phyloP scores from a whole-genome alignment of 2,329 filamentous ascomycete species.

The Phialemonium atrogriseum region DNA sequence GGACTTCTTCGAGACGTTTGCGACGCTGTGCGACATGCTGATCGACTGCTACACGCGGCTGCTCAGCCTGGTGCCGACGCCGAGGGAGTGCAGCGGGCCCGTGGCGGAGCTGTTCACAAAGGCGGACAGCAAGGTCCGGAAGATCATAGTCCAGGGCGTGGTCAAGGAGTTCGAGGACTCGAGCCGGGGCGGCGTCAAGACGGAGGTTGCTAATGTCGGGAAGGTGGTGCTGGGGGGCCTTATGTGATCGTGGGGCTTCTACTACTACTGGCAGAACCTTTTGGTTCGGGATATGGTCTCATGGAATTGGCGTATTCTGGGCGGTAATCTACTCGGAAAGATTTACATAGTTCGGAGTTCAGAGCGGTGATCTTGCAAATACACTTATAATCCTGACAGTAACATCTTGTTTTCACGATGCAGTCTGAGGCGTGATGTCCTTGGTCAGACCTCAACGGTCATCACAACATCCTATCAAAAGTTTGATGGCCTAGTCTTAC shows the following conservation, averaged over 20 bases:
- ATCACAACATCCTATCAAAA: no score
- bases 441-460: no score
- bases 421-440: no score
- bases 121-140: constrained; percentile 75
- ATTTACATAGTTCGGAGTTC: no score
- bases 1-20: constrained; percentile 94
- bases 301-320: no score
- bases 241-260: constrained; percentile 40
- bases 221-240: constrained; percentile 85
- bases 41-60: constrained; percentile 87
- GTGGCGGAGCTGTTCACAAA: constrained; percentile 86
- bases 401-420: no score
- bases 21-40: constrained; percentile 87
- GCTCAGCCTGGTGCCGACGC: constrained; percentile 64
- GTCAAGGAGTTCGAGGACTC: constrained; percentile 91
- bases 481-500: no score
- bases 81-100: constrained; percentile 59
- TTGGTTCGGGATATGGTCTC: no score
- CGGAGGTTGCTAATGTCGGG: constrained; percentile 76
- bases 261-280: constrained; percentile 1
- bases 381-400: no score
- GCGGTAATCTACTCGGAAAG: no score
- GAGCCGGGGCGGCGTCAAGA: constrained; percentile 65
- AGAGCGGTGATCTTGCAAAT: no score
- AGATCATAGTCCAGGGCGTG: constrained; percentile 78